Conservation (phyloP, 208 protist genomes). For the Trichomonas tenax region DNA sequence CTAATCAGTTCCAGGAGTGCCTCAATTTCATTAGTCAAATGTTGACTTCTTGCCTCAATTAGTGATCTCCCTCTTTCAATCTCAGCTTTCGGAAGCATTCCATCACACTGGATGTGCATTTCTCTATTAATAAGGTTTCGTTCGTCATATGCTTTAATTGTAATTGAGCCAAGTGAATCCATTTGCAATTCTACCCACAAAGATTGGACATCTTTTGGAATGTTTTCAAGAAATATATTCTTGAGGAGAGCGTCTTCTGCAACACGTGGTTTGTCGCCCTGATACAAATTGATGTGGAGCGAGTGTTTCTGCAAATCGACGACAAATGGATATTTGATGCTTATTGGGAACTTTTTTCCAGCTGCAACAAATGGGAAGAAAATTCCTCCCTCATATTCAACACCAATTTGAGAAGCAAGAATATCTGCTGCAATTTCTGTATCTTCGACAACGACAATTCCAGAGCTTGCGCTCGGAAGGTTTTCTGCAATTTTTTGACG, state of each 20-base stretch:
- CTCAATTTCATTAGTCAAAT: too few species aligned
- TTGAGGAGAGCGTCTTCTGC: background rate
- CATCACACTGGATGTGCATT: too few species aligned
- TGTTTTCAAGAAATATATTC: background rate
- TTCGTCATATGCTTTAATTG: too few species aligned
- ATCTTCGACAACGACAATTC: background rate
- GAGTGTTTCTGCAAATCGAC: background rate
- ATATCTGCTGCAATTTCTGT: background rate
- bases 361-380: background rate
- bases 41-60: too few species aligned
- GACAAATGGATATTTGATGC: background rate
- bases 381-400: background rate
- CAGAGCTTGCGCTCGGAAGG: background rate
- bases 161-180: background rate
- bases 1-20: too few species aligned
- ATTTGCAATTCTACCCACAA: background rate
- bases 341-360: background rate
- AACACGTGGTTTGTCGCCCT: background rate
- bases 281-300: background rate
- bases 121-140: too few species aligned
- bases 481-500: background rate
- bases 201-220: background rate
- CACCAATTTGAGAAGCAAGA: background rate
- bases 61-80: too few species aligned
- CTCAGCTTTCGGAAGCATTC: too few species aligned